Evolutionary conservation across 306 rosid genomes (phyloP).

Genomic region (Parietaria judaica): DNA sequence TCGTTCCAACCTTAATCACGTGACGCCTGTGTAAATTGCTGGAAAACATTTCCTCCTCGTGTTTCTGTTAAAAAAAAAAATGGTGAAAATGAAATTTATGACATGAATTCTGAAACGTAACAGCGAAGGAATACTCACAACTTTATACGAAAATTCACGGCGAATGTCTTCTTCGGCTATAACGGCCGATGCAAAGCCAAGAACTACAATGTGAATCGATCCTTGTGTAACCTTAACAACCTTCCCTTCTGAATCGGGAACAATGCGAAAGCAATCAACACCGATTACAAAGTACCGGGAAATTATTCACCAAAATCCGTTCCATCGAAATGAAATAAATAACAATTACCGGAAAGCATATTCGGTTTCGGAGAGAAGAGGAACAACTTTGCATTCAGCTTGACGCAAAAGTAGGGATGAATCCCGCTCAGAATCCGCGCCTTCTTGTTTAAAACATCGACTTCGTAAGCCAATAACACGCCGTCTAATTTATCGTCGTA

Average conservation of each 20-base stretch:
- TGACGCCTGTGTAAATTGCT: conserved; percentile 66
- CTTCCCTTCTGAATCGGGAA: conserved; percentile 60
- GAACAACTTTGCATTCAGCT: conserved; percentile 41
- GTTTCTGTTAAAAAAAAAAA: conserved; percentile 43
- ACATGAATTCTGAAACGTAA: conserved; percentile 5
- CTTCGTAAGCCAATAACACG: conserved; percentile 63
- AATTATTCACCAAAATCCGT: too few species aligned
- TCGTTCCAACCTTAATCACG: conserved; percentile 70
- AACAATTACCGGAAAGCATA: conserved; percentile 64
- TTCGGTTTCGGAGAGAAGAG: conserved; percentile 79
- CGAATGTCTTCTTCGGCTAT: conserved; percentile 56
- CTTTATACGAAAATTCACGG: conserved; percentile 44
- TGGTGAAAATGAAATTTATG: background rate
- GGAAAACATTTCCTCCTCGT: conserved; percentile 42
- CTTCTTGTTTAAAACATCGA: conserved; percentile 34
- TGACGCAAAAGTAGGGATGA: conserved; percentile 56
- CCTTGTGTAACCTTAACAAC: conserved; percentile 63
- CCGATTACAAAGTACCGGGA: background rate
- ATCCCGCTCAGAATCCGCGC: conserved; percentile 25
- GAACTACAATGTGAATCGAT: conserved; percentile 62
- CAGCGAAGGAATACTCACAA: conserved; percentile 31
- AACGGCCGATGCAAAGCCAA: conserved; percentile 64
- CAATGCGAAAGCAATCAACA: conserved; percentile 18
- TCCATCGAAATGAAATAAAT: background rate
- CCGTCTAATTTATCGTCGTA: conserved; percentile 65